A percentile compares a stretch with the other conserved stretches of the same genome.
Evolutionary conservation across 805 yeast genomes (phyloP).

Genomic region (Blastobotrys mokoenaii): DNA sequence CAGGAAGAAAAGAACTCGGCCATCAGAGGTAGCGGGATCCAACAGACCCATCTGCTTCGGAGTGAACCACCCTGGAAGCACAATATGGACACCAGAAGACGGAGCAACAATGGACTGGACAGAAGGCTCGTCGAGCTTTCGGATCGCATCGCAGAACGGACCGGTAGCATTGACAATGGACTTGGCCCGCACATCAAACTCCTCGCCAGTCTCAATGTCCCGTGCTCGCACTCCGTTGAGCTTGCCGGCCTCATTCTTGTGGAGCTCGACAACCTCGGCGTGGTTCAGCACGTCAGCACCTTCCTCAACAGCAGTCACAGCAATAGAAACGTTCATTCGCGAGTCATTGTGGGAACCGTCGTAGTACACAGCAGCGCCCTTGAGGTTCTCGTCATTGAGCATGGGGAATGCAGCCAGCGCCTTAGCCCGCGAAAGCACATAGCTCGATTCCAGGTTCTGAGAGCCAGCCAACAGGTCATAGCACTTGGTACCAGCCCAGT

Average conservation of each 20-base stretch:
- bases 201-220: constrained; percentile 47
- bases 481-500: constrained; percentile 82
- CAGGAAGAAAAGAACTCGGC: constrained; percentile 91
- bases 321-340: constrained; percentile 79
- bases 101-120: constrained; percentile 80
- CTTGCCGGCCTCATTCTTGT: constrained; percentile 56
- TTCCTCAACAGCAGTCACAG: constrained; percentile 71
- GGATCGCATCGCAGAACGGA: constrained; percentile 75
- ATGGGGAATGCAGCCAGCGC: constrained; percentile 77
- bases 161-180: constrained; percentile 89
- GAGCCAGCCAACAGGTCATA: constrained; percentile 89
- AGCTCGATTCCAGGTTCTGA: constrained; percentile 74
- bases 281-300: constrained; percentile 91
- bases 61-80: constrained; percentile 86
- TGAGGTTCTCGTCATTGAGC: constrained; percentile 68
- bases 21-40: constrained; percentile 89
- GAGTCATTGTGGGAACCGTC: constrained; percentile 94
- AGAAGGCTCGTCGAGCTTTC: constrained; percentile 69
- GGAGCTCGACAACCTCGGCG: constrained; percentile 66
- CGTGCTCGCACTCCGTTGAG: constrained; percentile 68
- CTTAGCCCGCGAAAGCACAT: constrained; percentile 55
- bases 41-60: constrained; percentile 80
- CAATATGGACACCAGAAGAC: constrained; percentile 86
- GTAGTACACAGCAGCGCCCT: constrained; percentile 88
- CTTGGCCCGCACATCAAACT: constrained; percentile 55